Evolutionary conservation across 331 rosid genomes (phyloP).

Genomic region (Rhamnella rubrinervis): DNA sequence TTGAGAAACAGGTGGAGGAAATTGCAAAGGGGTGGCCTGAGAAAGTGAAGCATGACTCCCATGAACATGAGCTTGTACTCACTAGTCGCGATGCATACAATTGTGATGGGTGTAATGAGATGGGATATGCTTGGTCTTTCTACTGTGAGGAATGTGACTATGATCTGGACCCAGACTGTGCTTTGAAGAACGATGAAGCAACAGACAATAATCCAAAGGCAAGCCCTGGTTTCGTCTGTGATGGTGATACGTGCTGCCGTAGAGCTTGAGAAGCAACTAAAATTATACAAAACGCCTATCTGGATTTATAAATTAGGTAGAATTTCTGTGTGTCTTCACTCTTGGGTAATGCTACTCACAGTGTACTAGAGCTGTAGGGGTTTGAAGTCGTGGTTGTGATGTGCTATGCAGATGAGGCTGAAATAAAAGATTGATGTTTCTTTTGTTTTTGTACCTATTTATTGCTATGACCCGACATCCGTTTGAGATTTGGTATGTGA

Average conservation of each 20-base stretch:
- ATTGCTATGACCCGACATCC: too few relatives aligned
- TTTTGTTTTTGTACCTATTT: too few relatives aligned
- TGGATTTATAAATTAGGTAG: too few relatives aligned
- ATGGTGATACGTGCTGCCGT: slow-evolving; percentile 45
- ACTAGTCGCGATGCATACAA: slow-evolving; percentile 9
- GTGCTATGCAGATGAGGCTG: too few relatives aligned
- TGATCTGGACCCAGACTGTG: slow-evolving; percentile 47
- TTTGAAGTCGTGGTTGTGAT: too few relatives aligned
- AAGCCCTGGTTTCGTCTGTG: slow-evolving; percentile 32
- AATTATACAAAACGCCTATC: too few relatives aligned
- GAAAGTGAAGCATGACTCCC: slow-evolving; percentile 44
- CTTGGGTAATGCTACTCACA: background rate
- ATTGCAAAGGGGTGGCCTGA: slow-evolving; percentile 42
- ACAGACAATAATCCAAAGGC: slow-evolving; percentile 5
- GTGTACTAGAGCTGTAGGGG: too few relatives aligned
- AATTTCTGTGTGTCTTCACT: too few relatives aligned
- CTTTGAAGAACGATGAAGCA: slow-evolving; percentile 30
- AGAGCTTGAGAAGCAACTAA: slow-evolving; percentile 20
- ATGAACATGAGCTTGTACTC: slow-evolving; percentile 34
- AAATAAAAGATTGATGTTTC: too few relatives aligned
- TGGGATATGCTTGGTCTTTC: slow-evolving; percentile 38
- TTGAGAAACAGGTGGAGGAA: slow-evolving; percentile 26
- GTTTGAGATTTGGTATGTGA: too few relatives aligned
- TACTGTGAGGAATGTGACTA: slow-evolving; percentile 41
- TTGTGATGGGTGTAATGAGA: slow-evolving; percentile 29